Evolutionary conservation across 139 green algal species (phyloP).

Genomic region (Eudorina sp.): DNA sequence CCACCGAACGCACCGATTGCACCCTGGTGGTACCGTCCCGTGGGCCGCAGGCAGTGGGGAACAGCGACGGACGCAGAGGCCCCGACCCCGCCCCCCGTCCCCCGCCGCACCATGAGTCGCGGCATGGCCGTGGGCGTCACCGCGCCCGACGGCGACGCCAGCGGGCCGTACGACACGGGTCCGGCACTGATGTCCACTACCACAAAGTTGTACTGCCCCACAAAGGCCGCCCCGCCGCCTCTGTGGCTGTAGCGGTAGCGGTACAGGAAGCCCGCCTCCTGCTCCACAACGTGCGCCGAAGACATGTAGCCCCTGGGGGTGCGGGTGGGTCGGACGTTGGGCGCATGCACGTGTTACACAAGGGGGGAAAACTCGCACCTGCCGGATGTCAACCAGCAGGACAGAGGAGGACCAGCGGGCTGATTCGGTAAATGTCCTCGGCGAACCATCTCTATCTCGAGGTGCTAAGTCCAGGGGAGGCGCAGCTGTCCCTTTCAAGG

Average conservation of each 20-base stretch:
- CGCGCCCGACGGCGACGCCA: constrained; percentile 32
- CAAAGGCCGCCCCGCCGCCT: constrained; percentile 27
- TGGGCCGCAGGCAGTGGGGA: too few relatives aligned
- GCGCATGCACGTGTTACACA: too few relatives aligned
- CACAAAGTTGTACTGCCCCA: constrained; percentile 54
- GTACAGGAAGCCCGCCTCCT: constrained; percentile 61
- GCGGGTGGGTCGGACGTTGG: neutral
- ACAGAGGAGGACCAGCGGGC: too few relatives aligned
- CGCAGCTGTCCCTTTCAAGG: too few relatives aligned
- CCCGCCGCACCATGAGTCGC: constrained; percentile 40
- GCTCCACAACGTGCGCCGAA: constrained; percentile 35
- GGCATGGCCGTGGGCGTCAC: constrained; percentile 51
- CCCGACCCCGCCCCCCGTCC: neutral
- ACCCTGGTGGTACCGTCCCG: neutral
- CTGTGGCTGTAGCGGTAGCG: constrained; percentile 50
- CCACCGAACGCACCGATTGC: neutral
- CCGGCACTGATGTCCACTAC: constrained; percentile 55
- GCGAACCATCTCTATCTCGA: too few relatives aligned
- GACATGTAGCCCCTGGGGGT: constrained; percentile 2
- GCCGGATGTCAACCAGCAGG: too few relatives aligned
- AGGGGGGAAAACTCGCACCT: too few relatives aligned
- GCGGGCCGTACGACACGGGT: constrained; percentile 52
- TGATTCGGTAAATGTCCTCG: too few relatives aligned
- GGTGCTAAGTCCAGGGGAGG: too few relatives aligned
- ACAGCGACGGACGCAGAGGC: too few relatives aligned